phyloP scores from a whole-genome alignment of 2,329 filamentous ascomycete genomes.

The Diaporthe aspalathi region DNA sequence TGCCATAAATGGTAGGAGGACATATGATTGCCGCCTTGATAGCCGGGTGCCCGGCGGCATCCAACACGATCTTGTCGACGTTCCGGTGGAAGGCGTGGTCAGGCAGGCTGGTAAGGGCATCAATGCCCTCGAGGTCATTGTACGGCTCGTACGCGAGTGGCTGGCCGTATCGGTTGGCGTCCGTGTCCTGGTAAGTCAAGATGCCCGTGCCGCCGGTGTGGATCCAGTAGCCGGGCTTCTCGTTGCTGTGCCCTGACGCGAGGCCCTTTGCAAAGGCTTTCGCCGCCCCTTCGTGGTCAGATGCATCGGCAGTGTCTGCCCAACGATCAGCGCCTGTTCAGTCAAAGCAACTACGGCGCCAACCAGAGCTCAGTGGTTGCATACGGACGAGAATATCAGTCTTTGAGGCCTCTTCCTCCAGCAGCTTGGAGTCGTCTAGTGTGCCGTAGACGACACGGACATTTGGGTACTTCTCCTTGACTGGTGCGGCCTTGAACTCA shows the following conservation, averaged over 20 bases:
- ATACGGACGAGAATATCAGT: conserved; percentile 64
- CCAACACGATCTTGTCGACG: conserved; percentile 75
- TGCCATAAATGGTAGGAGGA: conserved; percentile 64
- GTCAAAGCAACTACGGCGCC: not conserved
- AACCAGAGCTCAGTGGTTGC: conserved; percentile 38
- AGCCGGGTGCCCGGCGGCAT: conserved; percentile 47
- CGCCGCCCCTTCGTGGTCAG: conserved; percentile 57
- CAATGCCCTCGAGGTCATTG: conserved; percentile 69
- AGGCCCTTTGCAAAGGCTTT: conserved; percentile 60
- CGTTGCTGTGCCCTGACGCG: conserved; percentile 53
- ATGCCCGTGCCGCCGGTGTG: conserved; percentile 63
- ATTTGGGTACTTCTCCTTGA: conserved; percentile 59
- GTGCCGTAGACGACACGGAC: conserved; percentile 62
- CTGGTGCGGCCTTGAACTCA: conserved; percentile 56
- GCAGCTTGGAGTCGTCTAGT: conserved; percentile 57
- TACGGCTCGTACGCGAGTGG: conserved; percentile 60
- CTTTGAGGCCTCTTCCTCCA: conserved; percentile 63
- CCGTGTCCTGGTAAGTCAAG: conserved; percentile 55
- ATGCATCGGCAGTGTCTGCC: conserved; percentile 61
- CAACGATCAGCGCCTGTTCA: not conserved
- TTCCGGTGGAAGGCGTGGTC: conserved; percentile 71
- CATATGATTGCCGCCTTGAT: conserved; percentile 59
- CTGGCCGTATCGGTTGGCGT: conserved; percentile 56
- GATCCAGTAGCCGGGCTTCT: conserved; percentile 61
- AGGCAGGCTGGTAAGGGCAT: conserved; percentile 65